A percentile compares a stretch with the other conserved stretches of the same genome.
Evolutionary conservation across 75 land plant genomes (phyloP).

Genomic region (Chamaecyparis obtusa): DNA sequence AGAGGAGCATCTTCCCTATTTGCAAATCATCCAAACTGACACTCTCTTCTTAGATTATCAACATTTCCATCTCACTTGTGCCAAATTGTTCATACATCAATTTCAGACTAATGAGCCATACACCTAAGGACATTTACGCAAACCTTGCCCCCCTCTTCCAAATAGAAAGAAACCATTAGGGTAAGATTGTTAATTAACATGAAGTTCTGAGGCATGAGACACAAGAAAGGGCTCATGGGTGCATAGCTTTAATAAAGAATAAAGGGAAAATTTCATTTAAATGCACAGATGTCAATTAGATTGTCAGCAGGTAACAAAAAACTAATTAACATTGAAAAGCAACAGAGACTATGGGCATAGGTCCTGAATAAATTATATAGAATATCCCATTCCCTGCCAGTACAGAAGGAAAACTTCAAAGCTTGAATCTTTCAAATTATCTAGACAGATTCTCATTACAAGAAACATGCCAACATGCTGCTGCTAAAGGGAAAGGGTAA

Average conservation of each 20-base stretch:
- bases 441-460: background rate
- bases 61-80: background rate
- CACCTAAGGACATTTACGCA: background rate
- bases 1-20: too few relatives aligned
- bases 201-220: background rate
- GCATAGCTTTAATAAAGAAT: background rate
- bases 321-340: background rate
- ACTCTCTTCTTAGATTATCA: background rate
- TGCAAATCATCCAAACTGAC: background rate
- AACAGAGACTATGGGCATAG: background rate
- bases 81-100: background rate
- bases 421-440: background rate
- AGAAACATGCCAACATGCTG: background rate
- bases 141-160: background rate
- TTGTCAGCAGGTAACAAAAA: background rate
- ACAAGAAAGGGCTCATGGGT: background rate
- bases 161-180: background rate
- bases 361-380: background rate
- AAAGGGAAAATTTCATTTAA: background rate
- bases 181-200: background rate
- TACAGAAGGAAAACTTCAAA: background rate
- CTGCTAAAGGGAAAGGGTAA: background rate
- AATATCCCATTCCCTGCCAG: background rate
- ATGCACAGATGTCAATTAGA: background rate
- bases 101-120: background rate